Evolutionary conservation across 2,329 filamentous ascomycete species (phyloP), one percentile per base, ranked within the genome.

Genomic region (Akanthomyces muscarius): DNA sequence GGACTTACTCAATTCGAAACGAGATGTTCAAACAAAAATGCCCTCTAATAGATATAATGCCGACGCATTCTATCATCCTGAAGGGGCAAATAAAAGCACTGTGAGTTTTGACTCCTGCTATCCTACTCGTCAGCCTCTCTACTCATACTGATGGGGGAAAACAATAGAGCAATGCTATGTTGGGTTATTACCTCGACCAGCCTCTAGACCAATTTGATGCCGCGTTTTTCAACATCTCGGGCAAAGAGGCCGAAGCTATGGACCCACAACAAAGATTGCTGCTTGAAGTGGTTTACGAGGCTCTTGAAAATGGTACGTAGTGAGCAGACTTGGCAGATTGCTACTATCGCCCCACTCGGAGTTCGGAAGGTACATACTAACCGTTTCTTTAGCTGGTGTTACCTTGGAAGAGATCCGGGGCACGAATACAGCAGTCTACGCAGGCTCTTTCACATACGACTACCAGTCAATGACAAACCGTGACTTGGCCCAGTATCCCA

Each of bases 21-120:
- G 76, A 70, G 50, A 78, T 72, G 67, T 75, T 70, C 48, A 68
- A 57, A 63, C 56, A 45, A 72, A 74, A 45, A 73, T 79, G 14
- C 78, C 78, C 16, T 70, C 33, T 0, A n/a, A 61, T 33, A 44
- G 58, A 47, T 53, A 53, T 5, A 61, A 61, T 21, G 48, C 50
- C 5, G 58, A 61, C 41, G 48, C 47, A 33, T 61, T 61, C 18
- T 61, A 53, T 36, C 58, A 61, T n/a, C 58, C 58, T 1, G 68
- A 69, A 48, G 55, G 64, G 21, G 64, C 65, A 18, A 68, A 69
- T 59, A 67, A 68, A 53, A 65, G 64, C 58, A 71, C 61, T 52
- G 66, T 58, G 65, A 36, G 54, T 42, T 10, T 18, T 41, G 33
- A 1, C n/a, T 14, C 23, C 11, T 4, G 5, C 16, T 10, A 14